Evolutionary conservation across 164 flowering plant genomes (phyloP), one percentile per base, ranked within the genome.

Genomic region (Berberis thunbergii): DNA sequence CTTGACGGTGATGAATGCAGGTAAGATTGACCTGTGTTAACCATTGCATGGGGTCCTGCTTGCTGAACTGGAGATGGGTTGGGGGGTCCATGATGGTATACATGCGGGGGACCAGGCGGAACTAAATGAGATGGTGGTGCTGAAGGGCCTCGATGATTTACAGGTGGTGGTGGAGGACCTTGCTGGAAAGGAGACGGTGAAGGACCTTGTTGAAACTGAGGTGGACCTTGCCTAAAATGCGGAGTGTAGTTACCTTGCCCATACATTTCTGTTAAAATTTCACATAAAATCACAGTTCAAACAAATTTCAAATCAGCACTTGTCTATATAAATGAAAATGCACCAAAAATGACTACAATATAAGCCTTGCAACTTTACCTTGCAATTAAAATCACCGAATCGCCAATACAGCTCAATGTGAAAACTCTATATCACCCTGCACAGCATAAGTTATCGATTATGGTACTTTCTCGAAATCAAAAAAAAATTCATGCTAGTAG

Each of bases 181-280:
- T 56, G 59, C 59, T 43, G 60, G 3, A 70, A 12, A 3, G 65
- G 66, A 60, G 26, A 26, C 26, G 26, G 26, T 26, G 26, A 26
- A 26, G 26, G 26, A 26, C 26, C 26, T 26, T 26, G 26, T 26
- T 26, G 26, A 26, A 26, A 26, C 26, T 26, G 26, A 26, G 26
- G 26, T 26, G 79, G 75, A 64, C 73, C 71, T 11, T 62, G 80
- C 57, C 81, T 68, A 56, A 58, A 76, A 55, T 74, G 89, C 69
- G 77, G 64, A 53, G 55, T 74, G 64, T 73, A 71, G 72, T 67
- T 77, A 40, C 87, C 84, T 76, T 77, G 84, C 61, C 79, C 75
- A 64, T 77, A 72, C 88, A 86, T 86, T 57, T 57, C 62, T 45
- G 41, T 5, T 40, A 26, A 26, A 26, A 26, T 26, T 26, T 26